Evolutionary conservation across 495 filamentous ascomycete species (phyloP).

Genomic region (Neurospora pannonica): DNA sequence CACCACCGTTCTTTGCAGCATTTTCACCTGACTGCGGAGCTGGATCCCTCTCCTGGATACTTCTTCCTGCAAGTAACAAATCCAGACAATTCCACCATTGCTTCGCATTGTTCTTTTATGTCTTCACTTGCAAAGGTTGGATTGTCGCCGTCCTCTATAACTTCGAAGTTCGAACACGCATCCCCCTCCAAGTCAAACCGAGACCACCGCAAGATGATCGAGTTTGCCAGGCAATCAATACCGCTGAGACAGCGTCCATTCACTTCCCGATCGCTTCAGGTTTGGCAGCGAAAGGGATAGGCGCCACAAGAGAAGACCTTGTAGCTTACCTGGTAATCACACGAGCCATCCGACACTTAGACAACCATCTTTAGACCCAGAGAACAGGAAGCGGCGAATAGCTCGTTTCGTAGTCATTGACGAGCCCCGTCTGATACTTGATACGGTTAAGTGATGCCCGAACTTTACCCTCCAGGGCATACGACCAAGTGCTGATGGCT

Average conservation of each 20-base stretch:
- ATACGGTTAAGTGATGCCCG: neutral
- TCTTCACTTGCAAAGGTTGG: neutral
- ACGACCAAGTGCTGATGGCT: neutral
- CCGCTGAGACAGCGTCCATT: neutral
- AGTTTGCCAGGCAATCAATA: neutral
- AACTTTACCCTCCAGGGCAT: neutral
- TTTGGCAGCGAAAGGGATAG: neutral
- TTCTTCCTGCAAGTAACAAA: neutral
- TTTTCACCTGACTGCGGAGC: too few species aligned
- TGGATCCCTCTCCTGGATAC: neutral
- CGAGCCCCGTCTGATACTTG: neutral
- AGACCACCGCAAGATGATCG: neutral
- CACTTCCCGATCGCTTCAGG: neutral
- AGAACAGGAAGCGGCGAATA: neutral
- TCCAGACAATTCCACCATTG: neutral
- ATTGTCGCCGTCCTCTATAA: neutral
- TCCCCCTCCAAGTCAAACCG: neutral
- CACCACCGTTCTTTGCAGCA: too few species aligned
- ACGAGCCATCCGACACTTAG: neutral
- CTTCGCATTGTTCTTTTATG: neutral
- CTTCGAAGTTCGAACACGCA: neutral
- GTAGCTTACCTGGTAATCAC: neutral
- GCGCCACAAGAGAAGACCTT: neutral
- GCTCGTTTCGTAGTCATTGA: neutral
- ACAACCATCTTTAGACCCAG: neutral